These are phyloP conservation scores for Wolfiporia cocos DNA, from an alignment of 1,284 basidiomycete genomes.

Conservation along the genomic window DNA sequence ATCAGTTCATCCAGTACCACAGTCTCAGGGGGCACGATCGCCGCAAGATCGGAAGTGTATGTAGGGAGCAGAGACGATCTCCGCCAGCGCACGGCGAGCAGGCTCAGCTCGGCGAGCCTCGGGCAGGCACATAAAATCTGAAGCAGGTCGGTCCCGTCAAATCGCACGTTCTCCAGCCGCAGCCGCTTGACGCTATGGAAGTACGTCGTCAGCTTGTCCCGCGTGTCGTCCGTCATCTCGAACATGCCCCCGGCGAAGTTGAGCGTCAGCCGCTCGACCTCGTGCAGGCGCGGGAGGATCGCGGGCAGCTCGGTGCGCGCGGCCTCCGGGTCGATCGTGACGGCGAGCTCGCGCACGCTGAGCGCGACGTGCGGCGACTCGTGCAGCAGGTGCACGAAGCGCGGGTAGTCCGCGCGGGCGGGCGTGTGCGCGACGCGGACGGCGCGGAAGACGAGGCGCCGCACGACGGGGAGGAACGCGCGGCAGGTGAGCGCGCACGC, in stretches of 20 bases:
- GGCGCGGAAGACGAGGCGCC: conserved; percentile 29
- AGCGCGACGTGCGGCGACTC: conserved; percentile 7
- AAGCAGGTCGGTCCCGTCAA: conserved; percentile 6
- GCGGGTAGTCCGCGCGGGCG: conserved; percentile 1
- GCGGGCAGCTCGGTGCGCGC: conserved; percentile 2
- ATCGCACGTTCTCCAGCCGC: conserved; percentile 5
- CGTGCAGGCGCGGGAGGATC: conserved; percentile 5
- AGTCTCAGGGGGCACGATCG: neutral
- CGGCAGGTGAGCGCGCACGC: conserved; percentile 30
- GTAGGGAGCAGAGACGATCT: conserved; percentile 1
- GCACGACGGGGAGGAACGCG: conserved; percentile 26
- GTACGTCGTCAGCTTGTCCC: conserved; percentile 5
- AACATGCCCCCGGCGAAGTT: conserved; percentile 5
- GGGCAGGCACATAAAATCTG: conserved; percentile 5
- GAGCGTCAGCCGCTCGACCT: conserved; percentile 4
- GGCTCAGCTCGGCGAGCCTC: neutral
- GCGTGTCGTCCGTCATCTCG: conserved; percentile 6
- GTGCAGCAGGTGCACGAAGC: conserved; percentile 4
- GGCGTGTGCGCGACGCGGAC: conserved; percentile 8
- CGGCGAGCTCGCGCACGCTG: conserved; percentile 4
- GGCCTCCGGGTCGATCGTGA: neutral
- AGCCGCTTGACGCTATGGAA: conserved; percentile 4
- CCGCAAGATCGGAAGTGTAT: conserved; percentile 3
- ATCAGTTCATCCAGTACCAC: conserved; percentile 5
- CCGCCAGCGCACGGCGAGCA: conserved; percentile 3